These are phyloP conservation scores for Maudiozyma bulderi DNA, from an alignment of 805 yeast genomes.

Conservation along the genomic window DNA sequence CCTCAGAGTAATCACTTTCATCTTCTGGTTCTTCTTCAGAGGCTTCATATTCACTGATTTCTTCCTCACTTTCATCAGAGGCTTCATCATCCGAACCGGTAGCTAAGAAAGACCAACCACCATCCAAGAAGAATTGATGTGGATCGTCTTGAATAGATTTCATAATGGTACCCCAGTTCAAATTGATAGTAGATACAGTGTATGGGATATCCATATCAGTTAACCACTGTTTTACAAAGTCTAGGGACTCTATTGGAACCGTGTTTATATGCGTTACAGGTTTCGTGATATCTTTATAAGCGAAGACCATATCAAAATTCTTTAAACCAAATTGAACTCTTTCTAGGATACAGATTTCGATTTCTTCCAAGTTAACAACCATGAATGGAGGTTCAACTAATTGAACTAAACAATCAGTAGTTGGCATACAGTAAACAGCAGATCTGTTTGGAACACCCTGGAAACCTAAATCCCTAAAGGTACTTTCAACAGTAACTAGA, in stretches of 20 bases:
- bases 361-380: conserved; percentile 83
- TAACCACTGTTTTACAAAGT: conserved; percentile 90
- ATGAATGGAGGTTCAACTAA: conserved; percentile 90
- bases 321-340: conserved; percentile 95
- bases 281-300: conserved; percentile 78
- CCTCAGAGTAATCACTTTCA: conserved; percentile 33
- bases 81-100: conserved; percentile 76
- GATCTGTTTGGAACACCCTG: conserved; percentile 96
- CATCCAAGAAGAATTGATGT: conserved; percentile 83
- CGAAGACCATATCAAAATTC: conserved; percentile 94
- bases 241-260: conserved; percentile 84
- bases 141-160: conserved; percentile 89
- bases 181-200: conserved; percentile 89
- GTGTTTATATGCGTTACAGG: conserved; percentile 92
- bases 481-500: conserved; percentile 77
- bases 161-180: conserved; percentile 94
- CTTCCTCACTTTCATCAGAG: conserved; percentile 63
- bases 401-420: conserved; percentile 92
- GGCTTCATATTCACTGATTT: conserved; percentile 38
- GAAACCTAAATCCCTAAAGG: conserved; percentile 93
- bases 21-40: conserved; percentile 36
- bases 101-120: conserved; percentile 93
- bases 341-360: conserved; percentile 91
- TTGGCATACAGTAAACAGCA: conserved; percentile 90
- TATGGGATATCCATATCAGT: conserved; percentile 95